Evolutionary conservation across 2,329 filamentous ascomycete species (phyloP).

Genomic region (Fusarium fujikuroi): DNA sequence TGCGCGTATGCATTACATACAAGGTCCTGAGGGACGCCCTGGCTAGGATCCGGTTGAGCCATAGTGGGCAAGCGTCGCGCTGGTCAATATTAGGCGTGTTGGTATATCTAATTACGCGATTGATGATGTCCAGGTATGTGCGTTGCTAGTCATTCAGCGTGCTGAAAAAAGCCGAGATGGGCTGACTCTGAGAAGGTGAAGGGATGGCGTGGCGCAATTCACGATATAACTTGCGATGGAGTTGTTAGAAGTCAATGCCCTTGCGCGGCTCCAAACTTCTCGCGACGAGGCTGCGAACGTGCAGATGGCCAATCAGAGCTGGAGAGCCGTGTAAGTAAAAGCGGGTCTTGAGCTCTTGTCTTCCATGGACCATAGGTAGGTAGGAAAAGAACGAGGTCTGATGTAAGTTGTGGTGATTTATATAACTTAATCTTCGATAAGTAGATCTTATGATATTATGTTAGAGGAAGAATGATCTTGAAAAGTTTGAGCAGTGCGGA

Average conservation of each 20-base stretch:
- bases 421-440: neutral
- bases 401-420: neutral
- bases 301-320: conserved; percentile 42
- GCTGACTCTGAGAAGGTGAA: conserved; percentile 15
- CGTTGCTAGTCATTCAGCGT: neutral
- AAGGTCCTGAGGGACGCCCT: conserved; percentile 56
- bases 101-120: conserved; percentile 33
- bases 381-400: neutral
- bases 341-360: conserved; percentile 28
- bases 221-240: conserved; percentile 29
- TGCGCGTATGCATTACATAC: conserved; percentile 44
- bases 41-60: conserved; percentile 56
- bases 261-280: conserved; percentile 51
- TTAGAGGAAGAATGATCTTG: neutral
- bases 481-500: neutral
- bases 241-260: conserved; percentile 39
- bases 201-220: conserved; percentile 40
- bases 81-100: conserved; percentile 19
- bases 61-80: conserved; percentile 47
- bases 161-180: neutral
- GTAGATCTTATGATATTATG: neutral
- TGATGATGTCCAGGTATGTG: conserved; percentile 8
- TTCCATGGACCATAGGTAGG: neutral
- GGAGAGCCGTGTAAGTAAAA: neutral
- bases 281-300: conserved; percentile 49